A percentile compares a stretch with the other conserved stretches of the same genome.
These are phyloP conservation scores for Reticulascus tulasneorum DNA, from an alignment of 2,329 filamentous ascomycete species.

Conservation along the genomic window DNA sequence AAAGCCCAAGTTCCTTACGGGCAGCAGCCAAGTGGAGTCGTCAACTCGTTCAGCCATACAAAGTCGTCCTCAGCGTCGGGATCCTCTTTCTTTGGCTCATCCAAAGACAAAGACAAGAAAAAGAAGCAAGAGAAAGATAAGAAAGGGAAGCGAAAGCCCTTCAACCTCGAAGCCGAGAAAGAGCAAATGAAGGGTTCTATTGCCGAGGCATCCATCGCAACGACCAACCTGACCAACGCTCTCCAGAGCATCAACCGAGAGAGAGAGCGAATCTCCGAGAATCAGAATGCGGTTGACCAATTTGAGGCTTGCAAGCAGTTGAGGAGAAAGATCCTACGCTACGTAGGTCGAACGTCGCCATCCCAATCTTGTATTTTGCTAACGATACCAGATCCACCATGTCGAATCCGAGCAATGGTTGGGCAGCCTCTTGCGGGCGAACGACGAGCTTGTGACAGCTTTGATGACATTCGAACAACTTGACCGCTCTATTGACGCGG, in stretches of 20 bases:
- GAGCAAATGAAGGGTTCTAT: slow-evolving; percentile 83
- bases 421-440: slow-evolving; percentile 84
- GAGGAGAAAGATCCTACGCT: slow-evolving; percentile 78
- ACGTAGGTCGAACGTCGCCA: slow-evolving; percentile 44
- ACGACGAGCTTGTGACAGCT: slow-evolving; percentile 90
- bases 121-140: slow-evolving; percentile 46
- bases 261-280: slow-evolving; percentile 80
- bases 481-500: slow-evolving; percentile 76
- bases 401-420: slow-evolving; percentile 91
- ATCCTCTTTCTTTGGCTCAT: slow-evolving; percentile 36
- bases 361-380: slow-evolving; percentile 10
- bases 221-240: slow-evolving; percentile 85
- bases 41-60: slow-evolving; percentile 18
- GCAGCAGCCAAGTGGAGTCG: slow-evolving; percentile 9
- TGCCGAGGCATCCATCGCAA: slow-evolving; percentile 81
- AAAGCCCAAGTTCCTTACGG: slow-evolving; percentile 8
- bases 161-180: slow-evolving; percentile 85
- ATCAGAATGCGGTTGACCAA: slow-evolving; percentile 65
- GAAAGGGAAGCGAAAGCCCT: slow-evolving; percentile 59
- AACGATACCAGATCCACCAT: slow-evolving; percentile 65
- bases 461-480: slow-evolving; percentile 94
- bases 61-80: slow-evolving; percentile 35
- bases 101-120: slow-evolving; percentile 44
- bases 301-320: slow-evolving; percentile 87
- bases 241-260: slow-evolving; percentile 91